Conservation (phyloP, 768 basidiomycete genomes). For the Coprinellus aureogranulatus region DNA sequence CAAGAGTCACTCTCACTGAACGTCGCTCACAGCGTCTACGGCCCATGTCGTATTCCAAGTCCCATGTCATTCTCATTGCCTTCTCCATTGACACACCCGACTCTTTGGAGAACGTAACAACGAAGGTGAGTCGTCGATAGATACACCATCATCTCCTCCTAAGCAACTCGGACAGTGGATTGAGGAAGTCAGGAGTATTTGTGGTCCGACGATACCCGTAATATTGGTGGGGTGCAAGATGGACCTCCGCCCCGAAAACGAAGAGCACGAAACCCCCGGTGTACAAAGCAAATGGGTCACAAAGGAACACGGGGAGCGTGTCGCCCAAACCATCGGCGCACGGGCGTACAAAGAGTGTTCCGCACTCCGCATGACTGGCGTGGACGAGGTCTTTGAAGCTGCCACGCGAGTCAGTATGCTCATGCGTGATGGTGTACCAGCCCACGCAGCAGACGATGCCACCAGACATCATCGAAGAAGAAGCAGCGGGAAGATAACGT, state of each 20-base stretch:
- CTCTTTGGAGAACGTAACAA: constrained; percentile 91
- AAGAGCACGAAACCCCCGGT: constrained; percentile 41
- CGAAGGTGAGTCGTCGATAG: constrained; percentile 60
- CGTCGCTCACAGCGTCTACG: constrained; percentile 66
- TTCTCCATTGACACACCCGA: constrained; percentile 96
- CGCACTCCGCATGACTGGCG: constrained; percentile 84
- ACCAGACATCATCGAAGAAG: constrained; percentile 50
- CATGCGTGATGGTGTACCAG: constrained; percentile 79
- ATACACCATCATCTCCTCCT: constrained; percentile 12
- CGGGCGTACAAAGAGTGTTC: constrained; percentile 94
- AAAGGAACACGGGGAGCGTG: constrained; percentile 77
- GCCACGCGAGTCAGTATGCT: constrained; percentile 97
- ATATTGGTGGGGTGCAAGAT: constrained; percentile 95
- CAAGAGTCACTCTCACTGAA: constrained; percentile 7
- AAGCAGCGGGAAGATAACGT: constrained; percentile 47
- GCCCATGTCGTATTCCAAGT: constrained; percentile 96
- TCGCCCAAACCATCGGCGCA: constrained; percentile 83
- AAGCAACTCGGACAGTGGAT: constrained; percentile 71
- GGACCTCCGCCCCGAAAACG: constrained; percentile 72
- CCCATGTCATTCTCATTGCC: constrained; percentile 97
- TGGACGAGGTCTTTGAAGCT: constrained; percentile 96
- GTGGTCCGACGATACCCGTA: constrained; percentile 88
- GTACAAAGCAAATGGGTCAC: constrained; percentile 58
- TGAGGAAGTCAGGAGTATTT: constrained; percentile 96
- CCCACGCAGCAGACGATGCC: constrained; percentile 36